phyloP scores from a whole-genome alignment of 1,139 yeast species.

The Kodamaea ohmeri region DNA sequence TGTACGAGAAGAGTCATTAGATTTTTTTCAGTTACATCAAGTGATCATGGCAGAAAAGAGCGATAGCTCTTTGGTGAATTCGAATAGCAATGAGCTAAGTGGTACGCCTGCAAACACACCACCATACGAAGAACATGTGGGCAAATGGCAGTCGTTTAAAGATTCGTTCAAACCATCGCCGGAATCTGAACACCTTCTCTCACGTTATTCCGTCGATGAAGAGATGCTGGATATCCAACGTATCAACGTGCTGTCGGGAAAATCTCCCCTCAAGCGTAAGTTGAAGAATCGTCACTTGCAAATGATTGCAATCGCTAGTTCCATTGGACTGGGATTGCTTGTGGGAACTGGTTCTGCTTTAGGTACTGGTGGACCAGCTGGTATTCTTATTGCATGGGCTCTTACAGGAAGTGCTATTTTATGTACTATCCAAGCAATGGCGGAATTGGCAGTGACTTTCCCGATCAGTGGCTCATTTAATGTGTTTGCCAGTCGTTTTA shows the following conservation, averaged over 20 bases:
- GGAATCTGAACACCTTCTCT: constrained; percentile 18
- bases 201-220: constrained; percentile 17
- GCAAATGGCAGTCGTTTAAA: constrained; percentile 38
- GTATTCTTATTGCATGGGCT: constrained; percentile 49
- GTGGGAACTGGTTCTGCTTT: constrained; percentile 27
- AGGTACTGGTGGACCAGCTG: constrained; percentile 56
- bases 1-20: too few relatives aligned
- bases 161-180: constrained; percentile 40
- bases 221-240: constrained; percentile 22
- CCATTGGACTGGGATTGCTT: constrained; percentile 34
- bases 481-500: constrained; percentile 31
- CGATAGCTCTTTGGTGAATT: background rate
- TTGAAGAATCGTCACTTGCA: constrained; percentile 26
- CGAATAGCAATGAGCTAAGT: background rate
- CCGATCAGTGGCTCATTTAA: constrained; percentile 37
- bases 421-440: constrained; percentile 35
- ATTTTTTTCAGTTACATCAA: background rate
- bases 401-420: constrained; percentile 30
- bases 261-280: constrained; percentile 24
- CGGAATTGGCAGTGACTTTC: constrained; percentile 33
- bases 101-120: background rate
- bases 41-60: background rate
- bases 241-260: constrained; percentile 22
- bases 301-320: constrained; percentile 30
- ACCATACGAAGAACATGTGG: constrained; percentile 6